phyloP scores from a whole-genome alignment of 495 filamentous ascomycete genomes.

The Penicillium chermesinum region DNA sequence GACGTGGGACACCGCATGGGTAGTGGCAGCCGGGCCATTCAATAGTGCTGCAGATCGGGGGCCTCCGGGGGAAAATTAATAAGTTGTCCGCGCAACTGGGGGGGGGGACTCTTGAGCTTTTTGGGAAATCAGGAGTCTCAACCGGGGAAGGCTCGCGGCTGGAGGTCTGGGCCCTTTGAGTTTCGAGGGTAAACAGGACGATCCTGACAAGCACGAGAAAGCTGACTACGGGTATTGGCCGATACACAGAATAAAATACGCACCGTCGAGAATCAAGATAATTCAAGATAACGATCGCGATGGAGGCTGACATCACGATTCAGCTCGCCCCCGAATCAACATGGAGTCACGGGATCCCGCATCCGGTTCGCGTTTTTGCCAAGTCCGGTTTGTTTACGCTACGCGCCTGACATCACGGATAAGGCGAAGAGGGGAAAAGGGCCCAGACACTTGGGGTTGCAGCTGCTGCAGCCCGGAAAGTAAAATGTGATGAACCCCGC shows the following conservation, averaged over 20 bases:
- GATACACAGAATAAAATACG: constrained; percentile 1
- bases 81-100: constrained; percentile 8
- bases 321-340: not conserved
- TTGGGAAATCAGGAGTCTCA: constrained; percentile 13
- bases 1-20: constrained; percentile 11
- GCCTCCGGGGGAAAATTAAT: constrained; percentile 12
- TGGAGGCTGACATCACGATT: not conserved
- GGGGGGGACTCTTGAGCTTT: not conserved
- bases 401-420: constrained; percentile 20
- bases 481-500: constrained; percentile 28
- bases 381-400: constrained; percentile 22
- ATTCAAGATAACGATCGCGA: not conserved
- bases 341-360: constrained; percentile 26
- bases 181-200: too few relatives aligned
- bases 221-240: too few relatives aligned
- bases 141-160: not conserved
- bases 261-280: not conserved
- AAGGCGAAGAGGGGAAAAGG: not conserved
- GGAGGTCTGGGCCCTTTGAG: not conserved
- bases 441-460: constrained; percentile 12
- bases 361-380: constrained; percentile 17
- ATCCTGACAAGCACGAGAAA: too few relatives aligned
- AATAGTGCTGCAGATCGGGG: constrained; percentile 29
- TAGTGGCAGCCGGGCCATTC: constrained; percentile 15
- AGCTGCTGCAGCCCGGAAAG: not conserved